A percentile compares a stretch with the other conserved stretches of the same genome.
These are phyloP conservation scores for Neurospora sp. DNA, from an alignment of 495 filamentous ascomycete species.

Conservation along the genomic window DNA sequence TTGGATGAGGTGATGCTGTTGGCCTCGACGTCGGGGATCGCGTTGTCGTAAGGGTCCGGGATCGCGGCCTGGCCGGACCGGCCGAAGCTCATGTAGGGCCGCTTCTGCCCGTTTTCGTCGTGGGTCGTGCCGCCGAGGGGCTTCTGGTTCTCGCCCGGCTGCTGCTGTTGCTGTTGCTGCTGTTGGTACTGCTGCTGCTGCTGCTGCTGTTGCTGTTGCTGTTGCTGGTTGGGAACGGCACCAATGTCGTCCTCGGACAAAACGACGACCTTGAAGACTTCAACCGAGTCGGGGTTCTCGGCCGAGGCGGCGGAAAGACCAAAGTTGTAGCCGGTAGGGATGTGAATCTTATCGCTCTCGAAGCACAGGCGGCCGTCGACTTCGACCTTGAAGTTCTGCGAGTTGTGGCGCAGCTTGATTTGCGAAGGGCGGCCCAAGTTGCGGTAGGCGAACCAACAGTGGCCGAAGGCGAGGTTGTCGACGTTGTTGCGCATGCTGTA, in stretches of 20 bases:
- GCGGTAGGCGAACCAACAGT: constrained; percentile 84
- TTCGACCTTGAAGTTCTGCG: constrained; percentile 59
- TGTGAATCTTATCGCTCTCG: constrained; percentile 61
- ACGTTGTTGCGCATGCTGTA: constrained; percentile 71
- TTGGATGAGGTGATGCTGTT: constrained; percentile 40
- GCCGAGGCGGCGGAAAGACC: constrained; percentile 82
- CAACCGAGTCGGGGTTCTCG: constrained; percentile 88
- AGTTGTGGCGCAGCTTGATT: constrained; percentile 59
- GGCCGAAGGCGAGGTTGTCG: constrained; percentile 82
- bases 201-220: constrained; percentile 27
- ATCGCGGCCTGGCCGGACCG: constrained; percentile 10
- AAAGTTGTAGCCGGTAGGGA: constrained; percentile 76
- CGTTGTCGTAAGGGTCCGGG: constrained; percentile 33
- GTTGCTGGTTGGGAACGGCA: constrained; percentile 14
- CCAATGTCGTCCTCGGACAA: constrained; percentile 35
- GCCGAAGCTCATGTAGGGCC: constrained; percentile 10
- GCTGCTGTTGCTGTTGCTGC: constrained; percentile 18
- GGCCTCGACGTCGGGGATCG: constrained; percentile 36
- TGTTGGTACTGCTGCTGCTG: constrained; percentile 23
- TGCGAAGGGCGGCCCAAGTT: constrained; percentile 78
- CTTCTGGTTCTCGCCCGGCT: constrained; percentile 6
- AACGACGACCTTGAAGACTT: constrained; percentile 78
- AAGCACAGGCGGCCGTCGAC: constrained; percentile 81
- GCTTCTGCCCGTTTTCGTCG: not conserved
- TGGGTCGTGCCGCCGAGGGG: not conserved